Conservation (phyloP, 2,329 filamentous ascomycete species). For the Parastagonospora nodorum region DNA sequence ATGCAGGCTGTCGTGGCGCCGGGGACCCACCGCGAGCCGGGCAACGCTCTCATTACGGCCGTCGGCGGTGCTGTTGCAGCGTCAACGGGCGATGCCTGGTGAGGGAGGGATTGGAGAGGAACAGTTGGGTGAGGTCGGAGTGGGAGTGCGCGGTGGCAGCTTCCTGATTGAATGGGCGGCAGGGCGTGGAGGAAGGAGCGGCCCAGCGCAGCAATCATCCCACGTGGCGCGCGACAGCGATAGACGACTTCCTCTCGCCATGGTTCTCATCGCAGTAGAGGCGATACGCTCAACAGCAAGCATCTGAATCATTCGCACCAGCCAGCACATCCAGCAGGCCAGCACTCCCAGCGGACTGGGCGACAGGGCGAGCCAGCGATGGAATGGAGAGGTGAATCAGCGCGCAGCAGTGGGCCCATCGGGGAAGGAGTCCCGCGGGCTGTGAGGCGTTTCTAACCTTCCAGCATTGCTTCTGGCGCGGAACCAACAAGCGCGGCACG, state of each 20-base stretch:
- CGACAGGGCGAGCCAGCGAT: conserved; percentile 24
- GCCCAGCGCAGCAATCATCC: conserved; percentile 12
- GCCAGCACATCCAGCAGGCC: conserved; percentile 1
- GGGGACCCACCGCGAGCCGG: conserved; percentile 25
- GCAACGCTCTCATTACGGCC: conserved; percentile 29
- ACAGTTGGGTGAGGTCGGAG: not conserved
- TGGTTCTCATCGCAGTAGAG: too few species aligned
- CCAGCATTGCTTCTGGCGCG: conserved; percentile 36
- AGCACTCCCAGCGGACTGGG: conserved; percentile 38
- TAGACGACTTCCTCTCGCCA: not conserved
- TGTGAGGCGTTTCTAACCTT: conserved; percentile 27
- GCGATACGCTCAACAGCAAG: too few species aligned
- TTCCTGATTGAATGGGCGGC: too few species aligned
- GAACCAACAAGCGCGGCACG: conserved; percentile 27
- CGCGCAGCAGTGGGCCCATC: conserved; percentile 32
- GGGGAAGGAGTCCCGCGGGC: conserved; percentile 40
- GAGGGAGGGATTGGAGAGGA: not conserved
- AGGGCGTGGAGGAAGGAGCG: conserved; percentile 3
- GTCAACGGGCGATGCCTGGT: not conserved
- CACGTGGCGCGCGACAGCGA: conserved; percentile 24
- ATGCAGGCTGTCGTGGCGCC: conserved; percentile 18
- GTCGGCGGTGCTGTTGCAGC: conserved; percentile 4
- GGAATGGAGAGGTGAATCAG: conserved; percentile 17
- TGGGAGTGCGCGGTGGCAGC: too few species aligned
- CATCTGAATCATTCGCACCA: not conserved